Evolutionary conservation across 2,329 filamentous ascomycete species (phyloP).

Genomic region (Cercospora janseana): DNA sequence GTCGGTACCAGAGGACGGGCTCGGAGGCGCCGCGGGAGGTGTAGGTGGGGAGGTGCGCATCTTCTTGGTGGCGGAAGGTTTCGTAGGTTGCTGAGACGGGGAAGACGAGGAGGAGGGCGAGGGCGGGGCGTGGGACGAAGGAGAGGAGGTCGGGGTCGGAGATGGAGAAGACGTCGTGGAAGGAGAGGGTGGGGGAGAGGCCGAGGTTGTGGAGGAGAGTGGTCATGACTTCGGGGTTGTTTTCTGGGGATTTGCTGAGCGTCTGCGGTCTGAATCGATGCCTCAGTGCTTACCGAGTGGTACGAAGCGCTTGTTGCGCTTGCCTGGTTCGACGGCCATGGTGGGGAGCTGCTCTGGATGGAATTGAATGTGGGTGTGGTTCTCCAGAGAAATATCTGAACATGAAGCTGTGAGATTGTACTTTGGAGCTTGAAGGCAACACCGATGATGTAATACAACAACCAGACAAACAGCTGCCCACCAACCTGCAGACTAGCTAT

Average conservation of each 20-base stretch:
- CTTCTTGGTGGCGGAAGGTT: conserved; percentile 70
- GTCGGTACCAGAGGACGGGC: conserved; percentile 87
- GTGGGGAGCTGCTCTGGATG: neutral
- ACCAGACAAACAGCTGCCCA: conserved; percentile 3
- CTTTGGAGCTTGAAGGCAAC: conserved; percentile 6
- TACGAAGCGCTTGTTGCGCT: conserved; percentile 18
- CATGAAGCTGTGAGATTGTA: neutral
- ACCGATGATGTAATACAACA: conserved; percentile 6
- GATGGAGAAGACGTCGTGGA: conserved; percentile 91
- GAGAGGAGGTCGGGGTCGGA: conserved; percentile 79
- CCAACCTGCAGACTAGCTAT: neutral
- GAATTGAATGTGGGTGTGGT: neutral
- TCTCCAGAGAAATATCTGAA: neutral
- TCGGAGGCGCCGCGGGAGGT: conserved; percentile 64
- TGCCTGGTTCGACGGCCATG: conserved; percentile 12
- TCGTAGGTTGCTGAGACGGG: conserved; percentile 80
- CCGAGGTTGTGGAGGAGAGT: conserved; percentile 78
- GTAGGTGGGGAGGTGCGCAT: conserved; percentile 64
- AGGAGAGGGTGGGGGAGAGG: conserved; percentile 69
- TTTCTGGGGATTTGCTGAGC: conserved; percentile 46
- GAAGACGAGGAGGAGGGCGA: conserved; percentile 89
- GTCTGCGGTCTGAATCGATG: neutral
- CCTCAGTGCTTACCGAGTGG: conserved; percentile 37
- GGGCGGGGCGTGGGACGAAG: conserved; percentile 83
- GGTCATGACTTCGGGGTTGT: conserved; percentile 87